Evolutionary conservation across 805 yeast genomes (phyloP).

Genomic region (Wickerhamiella occidentalis): DNA sequence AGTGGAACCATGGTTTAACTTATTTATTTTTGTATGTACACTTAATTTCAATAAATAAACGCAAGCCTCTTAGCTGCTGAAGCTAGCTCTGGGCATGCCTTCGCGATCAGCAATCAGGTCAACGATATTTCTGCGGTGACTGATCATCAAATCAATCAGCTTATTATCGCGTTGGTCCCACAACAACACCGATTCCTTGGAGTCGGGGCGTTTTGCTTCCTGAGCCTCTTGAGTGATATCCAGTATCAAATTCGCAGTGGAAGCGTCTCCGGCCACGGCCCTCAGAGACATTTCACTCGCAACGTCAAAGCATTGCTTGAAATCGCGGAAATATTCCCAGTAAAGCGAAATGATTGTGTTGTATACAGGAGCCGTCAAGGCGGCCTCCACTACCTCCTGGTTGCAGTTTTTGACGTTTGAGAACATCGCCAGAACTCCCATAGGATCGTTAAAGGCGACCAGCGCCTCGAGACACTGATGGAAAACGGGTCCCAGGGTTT

Average conservation of each 20-base stretch:
- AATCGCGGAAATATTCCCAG: conserved; percentile 33
- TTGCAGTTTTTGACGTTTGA: conserved; percentile 27
- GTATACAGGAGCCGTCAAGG: conserved; percentile 32
- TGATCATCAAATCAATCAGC: conserved; percentile 20
- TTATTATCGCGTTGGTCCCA: conserved; percentile 25
- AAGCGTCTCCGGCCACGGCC: conserved; percentile 30
- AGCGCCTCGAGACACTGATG: conserved; percentile 16
- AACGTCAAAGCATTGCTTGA: conserved; percentile 27
- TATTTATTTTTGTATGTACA: not conserved
- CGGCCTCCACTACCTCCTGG: conserved; percentile 28
- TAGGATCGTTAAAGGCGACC: conserved; percentile 23
- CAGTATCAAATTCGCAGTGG: conserved; percentile 26
- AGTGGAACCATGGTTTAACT: not conserved
- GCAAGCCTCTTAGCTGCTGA: too few species aligned
- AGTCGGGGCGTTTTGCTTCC: conserved; percentile 20
- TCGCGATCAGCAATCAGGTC: conserved; percentile 3
- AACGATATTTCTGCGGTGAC: conserved; percentile 17
- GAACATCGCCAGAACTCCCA: conserved; percentile 30
- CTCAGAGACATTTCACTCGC: conserved; percentile 34
- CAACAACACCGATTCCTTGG: conserved; percentile 20
- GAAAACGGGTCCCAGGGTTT: not conserved
- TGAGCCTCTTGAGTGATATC: conserved; percentile 21
- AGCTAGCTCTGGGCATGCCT: not conserved
- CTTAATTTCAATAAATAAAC: too few species aligned
- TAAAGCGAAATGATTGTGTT: conserved; percentile 29